phyloP scores from a whole-genome alignment of 1,284 basidiomycete genomes.

The Sporisorium reilianum region DNA sequence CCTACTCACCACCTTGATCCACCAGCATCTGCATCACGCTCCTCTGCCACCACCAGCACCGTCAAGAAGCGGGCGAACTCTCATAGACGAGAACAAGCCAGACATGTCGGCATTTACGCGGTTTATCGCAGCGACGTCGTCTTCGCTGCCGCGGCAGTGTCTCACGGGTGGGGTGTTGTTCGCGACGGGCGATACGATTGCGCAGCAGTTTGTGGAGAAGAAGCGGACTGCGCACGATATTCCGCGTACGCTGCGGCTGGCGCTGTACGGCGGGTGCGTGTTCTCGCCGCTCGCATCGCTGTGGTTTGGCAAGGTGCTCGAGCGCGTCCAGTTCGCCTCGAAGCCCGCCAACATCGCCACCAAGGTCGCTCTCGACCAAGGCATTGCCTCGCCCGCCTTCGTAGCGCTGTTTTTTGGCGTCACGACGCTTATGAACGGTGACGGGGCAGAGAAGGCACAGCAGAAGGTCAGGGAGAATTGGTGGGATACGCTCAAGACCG shows the following conservation, averaged over 20 bases:
- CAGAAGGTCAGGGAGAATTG: slow-evolving; percentile 52
- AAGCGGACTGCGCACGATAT: slow-evolving; percentile 43
- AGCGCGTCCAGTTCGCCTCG: slow-evolving; percentile 41
- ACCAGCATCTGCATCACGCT: too few species aligned
- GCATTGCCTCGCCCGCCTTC: slow-evolving; percentile 51
- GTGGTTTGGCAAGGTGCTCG: slow-evolving; percentile 58
- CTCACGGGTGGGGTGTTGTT: slow-evolving; percentile 55
- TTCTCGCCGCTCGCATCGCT: slow-evolving; percentile 56
- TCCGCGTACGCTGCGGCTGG: slow-evolving; percentile 46
- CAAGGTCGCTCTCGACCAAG: slow-evolving; percentile 59
- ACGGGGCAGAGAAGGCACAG: slow-evolving; percentile 28
- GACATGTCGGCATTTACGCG: slow-evolving; percentile 52
- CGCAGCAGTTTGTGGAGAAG: slow-evolving; percentile 60
- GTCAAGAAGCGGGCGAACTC: too few species aligned
- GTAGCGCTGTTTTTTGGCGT: slow-evolving; percentile 51
- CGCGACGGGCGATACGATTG: slow-evolving; percentile 60
- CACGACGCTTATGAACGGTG: slow-evolving; percentile 55
- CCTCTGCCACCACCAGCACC: too few species aligned
- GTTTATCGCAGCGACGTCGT: slow-evolving; percentile 54
- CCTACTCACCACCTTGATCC: neutral
- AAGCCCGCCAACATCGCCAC: slow-evolving; percentile 44
- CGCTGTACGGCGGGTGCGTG: slow-evolving; percentile 58
- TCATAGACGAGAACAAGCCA: too few species aligned
- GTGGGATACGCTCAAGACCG: slow-evolving; percentile 57
- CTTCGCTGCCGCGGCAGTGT: slow-evolving; percentile 60